These are phyloP conservation scores for Mucor saturninus DNA, from an alignment of 371 early-diverging fungal genomes.

Conservation along the genomic window DNA sequence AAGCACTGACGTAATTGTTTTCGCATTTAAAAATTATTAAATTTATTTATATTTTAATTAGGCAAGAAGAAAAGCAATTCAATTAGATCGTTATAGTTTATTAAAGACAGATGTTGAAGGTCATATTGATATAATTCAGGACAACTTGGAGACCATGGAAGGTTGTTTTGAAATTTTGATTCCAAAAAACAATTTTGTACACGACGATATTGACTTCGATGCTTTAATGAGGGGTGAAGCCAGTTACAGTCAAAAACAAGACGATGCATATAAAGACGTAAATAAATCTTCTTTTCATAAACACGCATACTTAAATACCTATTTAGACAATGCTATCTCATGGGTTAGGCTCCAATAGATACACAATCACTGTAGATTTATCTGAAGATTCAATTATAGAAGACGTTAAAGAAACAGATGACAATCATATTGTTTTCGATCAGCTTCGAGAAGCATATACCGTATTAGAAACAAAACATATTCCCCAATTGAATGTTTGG, in stretches of 20 bases:
- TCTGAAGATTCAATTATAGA: slow-evolving; percentile 53
- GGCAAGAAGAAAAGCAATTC: slow-evolving; percentile 44
- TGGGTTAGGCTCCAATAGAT: slow-evolving; percentile 70
- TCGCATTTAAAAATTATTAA: neutral
- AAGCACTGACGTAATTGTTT: slow-evolving; percentile 26
- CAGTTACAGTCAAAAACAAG: neutral
- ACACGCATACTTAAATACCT: neutral
- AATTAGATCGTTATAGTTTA: slow-evolving; percentile 47
- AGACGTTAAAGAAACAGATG: slow-evolving; percentile 61
- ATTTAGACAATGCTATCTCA: slow-evolving; percentile 40
- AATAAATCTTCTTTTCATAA: neutral
- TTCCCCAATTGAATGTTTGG: slow-evolving; percentile 54
- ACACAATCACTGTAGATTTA: slow-evolving; percentile 62
- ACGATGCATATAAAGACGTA: slow-evolving; percentile 33
- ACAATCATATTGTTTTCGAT: slow-evolving; percentile 64
- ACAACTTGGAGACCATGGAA: slow-evolving; percentile 60
- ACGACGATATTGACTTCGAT: slow-evolving; percentile 37
- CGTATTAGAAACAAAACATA: slow-evolving; percentile 51
- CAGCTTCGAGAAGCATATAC: slow-evolving; percentile 65
- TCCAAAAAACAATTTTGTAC: slow-evolving; percentile 41
- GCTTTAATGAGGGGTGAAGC: slow-evolving; percentile 39
- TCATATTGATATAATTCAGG: slow-evolving; percentile 50
- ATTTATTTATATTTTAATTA: slow-evolving; percentile 4
- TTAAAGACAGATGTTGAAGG: slow-evolving; percentile 49
- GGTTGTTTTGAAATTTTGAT: slow-evolving; percentile 64